A percentile compares a stretch with the other conserved stretches of the same genome.
Evolutionary conservation across 768 basidiomycete species (phyloP).

Genomic region (Harrya chromipes): DNA sequence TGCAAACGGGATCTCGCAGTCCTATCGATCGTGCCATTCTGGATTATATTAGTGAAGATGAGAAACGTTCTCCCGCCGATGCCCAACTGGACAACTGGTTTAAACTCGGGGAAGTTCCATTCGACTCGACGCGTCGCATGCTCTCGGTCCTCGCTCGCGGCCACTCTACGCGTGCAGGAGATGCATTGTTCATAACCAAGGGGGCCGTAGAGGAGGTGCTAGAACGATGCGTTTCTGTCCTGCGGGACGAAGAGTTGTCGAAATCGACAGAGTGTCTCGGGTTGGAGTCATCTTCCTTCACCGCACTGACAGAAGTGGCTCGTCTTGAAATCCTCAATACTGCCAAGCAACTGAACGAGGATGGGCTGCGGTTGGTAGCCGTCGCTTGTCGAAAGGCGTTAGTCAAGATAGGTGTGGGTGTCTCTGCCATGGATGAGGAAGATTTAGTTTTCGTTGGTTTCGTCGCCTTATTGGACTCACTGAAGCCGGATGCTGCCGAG

Average conservation of each 20-base stretch:
- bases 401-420: constrained; percentile 12
- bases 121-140: constrained; percentile 36
- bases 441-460: constrained; percentile 31
- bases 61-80: constrained; percentile 10
- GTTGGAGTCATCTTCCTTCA: constrained; percentile 19
- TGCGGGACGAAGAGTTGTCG: constrained; percentile 17
- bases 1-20: constrained; percentile 36
- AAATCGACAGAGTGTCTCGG: constrained; percentile 8
- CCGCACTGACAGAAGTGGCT: constrained; percentile 13
- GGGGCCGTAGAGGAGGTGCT: constrained; percentile 34
- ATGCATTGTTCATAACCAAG: constrained; percentile 28
- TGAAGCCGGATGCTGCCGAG: constrained; percentile 32
- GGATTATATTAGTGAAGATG: constrained; percentile 20
- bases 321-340: constrained; percentile 25
- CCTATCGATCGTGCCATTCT: constrained; percentile 35
- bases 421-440: constrained; percentile 26
- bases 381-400: constrained; percentile 23
- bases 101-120: constrained; percentile 35
- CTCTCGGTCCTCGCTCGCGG: constrained; percentile 35
- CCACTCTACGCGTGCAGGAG: constrained; percentile 7
- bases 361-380: constrained; percentile 31
- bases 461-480: constrained; percentile 28
- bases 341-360: constrained; percentile 29
- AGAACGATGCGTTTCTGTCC: constrained; percentile 24
- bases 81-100: constrained; percentile 19